These are phyloP conservation scores for Fistulifera solaris DNA, from an alignment of 108 stramenopile species.

Conservation along the genomic window DNA sequence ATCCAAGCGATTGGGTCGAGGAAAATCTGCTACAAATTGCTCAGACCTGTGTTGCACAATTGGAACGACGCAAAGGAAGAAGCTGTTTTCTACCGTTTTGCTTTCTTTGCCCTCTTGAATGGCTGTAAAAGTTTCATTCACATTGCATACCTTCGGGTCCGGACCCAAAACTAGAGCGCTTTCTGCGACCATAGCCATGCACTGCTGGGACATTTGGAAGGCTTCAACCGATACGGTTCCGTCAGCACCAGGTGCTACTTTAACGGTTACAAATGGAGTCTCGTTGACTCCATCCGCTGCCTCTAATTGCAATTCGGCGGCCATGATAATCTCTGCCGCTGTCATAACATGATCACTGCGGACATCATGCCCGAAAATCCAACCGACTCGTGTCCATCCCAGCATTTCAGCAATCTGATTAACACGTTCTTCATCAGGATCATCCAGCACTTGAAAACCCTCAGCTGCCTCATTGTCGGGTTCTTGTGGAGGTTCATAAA, in stretches of 20 bases:
- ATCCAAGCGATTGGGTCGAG: slow-evolving; percentile 70
- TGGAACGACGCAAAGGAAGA: slow-evolving; percentile 91
- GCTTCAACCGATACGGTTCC: slow-evolving; percentile 84
- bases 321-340: slow-evolving; percentile 86
- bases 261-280: slow-evolving; percentile 92
- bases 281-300: slow-evolving; percentile 91
- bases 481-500: slow-evolving; percentile 98
- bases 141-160: slow-evolving; percentile 71
- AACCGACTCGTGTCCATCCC: slow-evolving; percentile 85
- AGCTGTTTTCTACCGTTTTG: slow-evolving; percentile 89
- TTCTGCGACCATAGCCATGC: slow-evolving; percentile 99
- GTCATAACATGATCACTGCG: slow-evolving; percentile 86
- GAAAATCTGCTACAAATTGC: slow-evolving; percentile 77
- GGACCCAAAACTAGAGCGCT: slow-evolving; percentile 74
- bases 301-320: slow-evolving; percentile 91
- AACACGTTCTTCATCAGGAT: slow-evolving; percentile 84
- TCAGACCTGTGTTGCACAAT: slow-evolving; percentile 87
- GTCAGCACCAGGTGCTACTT: slow-evolving; percentile 68
- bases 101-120: slow-evolving; percentile 92
- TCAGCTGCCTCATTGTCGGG: slow-evolving; percentile 65
- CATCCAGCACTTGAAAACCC: slow-evolving; percentile 84
- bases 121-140: slow-evolving; percentile 95
- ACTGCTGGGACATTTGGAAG: slow-evolving; percentile 90
- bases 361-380: slow-evolving; percentile 95
- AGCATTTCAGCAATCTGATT: slow-evolving; percentile 66